Base-by-base conservation (phyloP, 2,329 filamentous ascomycete genomes). In the Pyricularia pennisetigena region DNA sequence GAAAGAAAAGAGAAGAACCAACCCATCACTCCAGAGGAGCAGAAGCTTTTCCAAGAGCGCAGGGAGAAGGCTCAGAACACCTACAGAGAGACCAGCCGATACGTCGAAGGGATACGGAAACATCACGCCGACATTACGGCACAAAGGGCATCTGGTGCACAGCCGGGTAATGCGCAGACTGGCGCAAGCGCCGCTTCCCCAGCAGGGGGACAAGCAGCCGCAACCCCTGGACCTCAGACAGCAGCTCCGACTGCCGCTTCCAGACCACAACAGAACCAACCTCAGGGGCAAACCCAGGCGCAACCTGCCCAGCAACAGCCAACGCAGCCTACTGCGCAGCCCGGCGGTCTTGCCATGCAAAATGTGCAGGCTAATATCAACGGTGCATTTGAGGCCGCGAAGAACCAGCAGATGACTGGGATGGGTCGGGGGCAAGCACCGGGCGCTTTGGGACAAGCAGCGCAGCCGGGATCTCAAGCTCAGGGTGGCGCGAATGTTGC, bases 41-140 rank as follows among this genome's bases (percentile, higher is more conserved):
- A 80, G 35, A 81, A 80, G 68, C 77, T 79, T 28, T 77, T 79
- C 14, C 78, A 81, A 59, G 77, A 81, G 1, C 78, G 79, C 59
- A 82, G 80, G 69, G 81, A 81, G 1, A 74, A 78, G 20, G 74
- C 81, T 12, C 75, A 80, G 20, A 86, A 84, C 70, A 70, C 76
- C 9, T 79, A 85, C 70, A 73, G 73, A 0, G 82, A 85, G 2
- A 82, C 83, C 0, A 78, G 81, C 28, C 79, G 76, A 24, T 85
- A 82, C 71, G 80, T 85, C 3, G 81, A 82, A 16, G 74, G 71
- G 5, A 81, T 86, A 61, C 77, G 83, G 3, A 81, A 81, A 68
- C 79, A 82, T 65, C 82, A 83, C 68, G 78, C 77, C 41, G 72
- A 72, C 12, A 72, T 79, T 29, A 64, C 67, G 32, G 68, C 72